These are phyloP conservation scores for Hypomontagnella submonticulosa DNA, from an alignment of 495 filamentous ascomycete species.

Conservation along the genomic window DNA sequence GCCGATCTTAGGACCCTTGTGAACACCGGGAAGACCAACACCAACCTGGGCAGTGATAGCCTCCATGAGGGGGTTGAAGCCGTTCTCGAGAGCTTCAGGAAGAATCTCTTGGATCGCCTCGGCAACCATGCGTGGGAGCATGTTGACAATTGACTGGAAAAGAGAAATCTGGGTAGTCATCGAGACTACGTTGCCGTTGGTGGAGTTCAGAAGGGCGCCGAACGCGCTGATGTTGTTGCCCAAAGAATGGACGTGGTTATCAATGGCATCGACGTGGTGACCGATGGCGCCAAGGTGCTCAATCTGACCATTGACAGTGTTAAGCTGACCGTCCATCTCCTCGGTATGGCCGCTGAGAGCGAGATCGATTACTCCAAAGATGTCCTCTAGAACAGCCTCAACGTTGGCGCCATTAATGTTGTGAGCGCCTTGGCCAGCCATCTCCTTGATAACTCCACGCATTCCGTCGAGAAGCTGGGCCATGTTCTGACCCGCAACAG, in stretches of 20 bases:
- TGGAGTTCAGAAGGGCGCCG: conserved; percentile 43
- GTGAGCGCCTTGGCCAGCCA: conserved; percentile 22
- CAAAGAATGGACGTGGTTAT: conserved; percentile 43
- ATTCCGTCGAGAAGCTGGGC: conserved; percentile 32
- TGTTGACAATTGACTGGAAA: conserved; percentile 44
- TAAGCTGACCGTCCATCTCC: conserved; percentile 21
- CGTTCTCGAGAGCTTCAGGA: conserved; percentile 4
- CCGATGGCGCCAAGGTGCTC: conserved; percentile 43
- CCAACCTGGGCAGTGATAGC: conserved; percentile 11
- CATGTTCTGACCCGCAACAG: conserved; percentile 30
- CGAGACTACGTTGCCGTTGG: conserved; percentile 41
- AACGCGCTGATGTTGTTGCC: conserved; percentile 44
- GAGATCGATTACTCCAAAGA: conserved; percentile 37
- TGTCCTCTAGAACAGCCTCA: conserved; percentile 33
- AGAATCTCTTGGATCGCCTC: conserved; percentile 19
- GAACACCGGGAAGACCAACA: neutral
- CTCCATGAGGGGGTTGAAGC: conserved; percentile 15
- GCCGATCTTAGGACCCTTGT: neutral
- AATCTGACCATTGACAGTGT: conserved; percentile 24
- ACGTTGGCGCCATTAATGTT: conserved; percentile 21
- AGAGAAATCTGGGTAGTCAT: conserved; percentile 32
- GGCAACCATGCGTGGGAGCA: conserved; percentile 39
- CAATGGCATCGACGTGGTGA: conserved; percentile 44
- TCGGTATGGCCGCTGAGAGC: conserved; percentile 21
- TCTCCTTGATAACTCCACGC: conserved; percentile 28